Evolutionary conservation across 805 yeast species (phyloP).

Genomic region (Yarrowia keelungensis): DNA sequence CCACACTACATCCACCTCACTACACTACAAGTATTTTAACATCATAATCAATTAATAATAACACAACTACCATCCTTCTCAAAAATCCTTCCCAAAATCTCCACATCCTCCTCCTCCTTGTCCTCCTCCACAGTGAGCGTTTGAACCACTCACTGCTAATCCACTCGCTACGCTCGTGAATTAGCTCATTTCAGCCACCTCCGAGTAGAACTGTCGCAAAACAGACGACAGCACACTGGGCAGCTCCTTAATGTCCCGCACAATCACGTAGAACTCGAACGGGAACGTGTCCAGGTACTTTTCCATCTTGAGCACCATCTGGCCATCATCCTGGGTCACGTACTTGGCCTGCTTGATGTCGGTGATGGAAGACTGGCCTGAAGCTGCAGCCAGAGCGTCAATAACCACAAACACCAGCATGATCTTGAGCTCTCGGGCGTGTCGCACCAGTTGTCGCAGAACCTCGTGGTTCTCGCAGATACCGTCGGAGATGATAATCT

Average conservation of each 20-base stretch:
- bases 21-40: background rate
- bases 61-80: constrained; percentile 10
- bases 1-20: background rate
- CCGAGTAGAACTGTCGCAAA: constrained; percentile 89
- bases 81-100: background rate
- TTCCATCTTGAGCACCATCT: constrained; percentile 77
- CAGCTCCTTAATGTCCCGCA: constrained; percentile 82
- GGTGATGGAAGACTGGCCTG: constrained; percentile 71
- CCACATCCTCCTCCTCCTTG: background rate
- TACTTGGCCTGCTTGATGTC: constrained; percentile 95
- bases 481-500: constrained; percentile 94
- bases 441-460: constrained; percentile 81
- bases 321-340: constrained; percentile 62
- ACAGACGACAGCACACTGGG: constrained; percentile 92
- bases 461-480: constrained; percentile 94
- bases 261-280: constrained; percentile 95
- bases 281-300: constrained; percentile 94
- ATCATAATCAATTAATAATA: constrained; percentile 10
- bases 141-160: no score
- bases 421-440: constrained; percentile 88
- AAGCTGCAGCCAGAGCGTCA: constrained; percentile 68
- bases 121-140: background rate
- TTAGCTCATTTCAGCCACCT: constrained; percentile 55
- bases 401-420: constrained; percentile 95
- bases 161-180: background rate